Conservation (phyloP, 2,329 filamentous ascomycete species). For the Verticillium nonalfalfae region DNA sequence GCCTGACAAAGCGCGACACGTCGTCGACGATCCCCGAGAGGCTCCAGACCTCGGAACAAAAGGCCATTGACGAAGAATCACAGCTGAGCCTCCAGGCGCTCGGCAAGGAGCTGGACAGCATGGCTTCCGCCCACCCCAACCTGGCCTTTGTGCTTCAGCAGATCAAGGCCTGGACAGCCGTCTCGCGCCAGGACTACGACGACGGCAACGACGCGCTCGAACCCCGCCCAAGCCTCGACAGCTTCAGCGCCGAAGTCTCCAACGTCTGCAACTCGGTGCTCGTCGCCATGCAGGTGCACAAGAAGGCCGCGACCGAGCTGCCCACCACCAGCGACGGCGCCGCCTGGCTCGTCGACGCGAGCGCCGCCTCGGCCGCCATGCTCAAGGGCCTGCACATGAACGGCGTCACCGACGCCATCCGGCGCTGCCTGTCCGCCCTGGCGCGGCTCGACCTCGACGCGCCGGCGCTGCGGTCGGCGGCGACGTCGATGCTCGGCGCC, state of each 20-base stretch:
- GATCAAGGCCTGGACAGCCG: constrained; percentile 56
- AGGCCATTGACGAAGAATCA: constrained; percentile 25
- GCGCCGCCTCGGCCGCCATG: constrained; percentile 3
- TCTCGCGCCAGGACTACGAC: constrained; percentile 14
- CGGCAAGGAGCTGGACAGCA: constrained; percentile 31
- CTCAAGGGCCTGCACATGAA: constrained; percentile 8
- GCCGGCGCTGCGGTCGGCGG: constrained; percentile 31
- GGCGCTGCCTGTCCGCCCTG: constrained; percentile 13
- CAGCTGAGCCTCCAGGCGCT: constrained; percentile 29
- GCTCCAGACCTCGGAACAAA: constrained; percentile 34
- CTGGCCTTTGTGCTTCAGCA: constrained; percentile 61
- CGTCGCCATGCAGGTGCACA: constrained; percentile 70
- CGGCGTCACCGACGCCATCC: constrained; percentile 5
- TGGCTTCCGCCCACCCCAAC: constrained; percentile 36
- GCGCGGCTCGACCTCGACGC: constrained; percentile 32
- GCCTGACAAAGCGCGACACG: constrained; percentile 32
- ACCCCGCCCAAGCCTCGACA: constrained; percentile 17
- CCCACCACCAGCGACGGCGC: constrained; percentile 56
- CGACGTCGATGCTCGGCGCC: constrained; percentile 52
- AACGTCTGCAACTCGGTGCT: constrained; percentile 69
- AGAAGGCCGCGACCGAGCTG: constrained; percentile 42
- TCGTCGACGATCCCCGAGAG: constrained; percentile 43
- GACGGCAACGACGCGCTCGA: constrained; percentile 11
- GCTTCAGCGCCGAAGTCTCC: constrained; percentile 53
- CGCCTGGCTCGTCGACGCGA: constrained; percentile 37